Percentiles rank a stretch among this genome's conserved stretches.
These are phyloP conservation scores for Auxenochlorella pyrenoidosa DNA, from an alignment of 139 green algal species.

Conservation along the genomic window DNA sequence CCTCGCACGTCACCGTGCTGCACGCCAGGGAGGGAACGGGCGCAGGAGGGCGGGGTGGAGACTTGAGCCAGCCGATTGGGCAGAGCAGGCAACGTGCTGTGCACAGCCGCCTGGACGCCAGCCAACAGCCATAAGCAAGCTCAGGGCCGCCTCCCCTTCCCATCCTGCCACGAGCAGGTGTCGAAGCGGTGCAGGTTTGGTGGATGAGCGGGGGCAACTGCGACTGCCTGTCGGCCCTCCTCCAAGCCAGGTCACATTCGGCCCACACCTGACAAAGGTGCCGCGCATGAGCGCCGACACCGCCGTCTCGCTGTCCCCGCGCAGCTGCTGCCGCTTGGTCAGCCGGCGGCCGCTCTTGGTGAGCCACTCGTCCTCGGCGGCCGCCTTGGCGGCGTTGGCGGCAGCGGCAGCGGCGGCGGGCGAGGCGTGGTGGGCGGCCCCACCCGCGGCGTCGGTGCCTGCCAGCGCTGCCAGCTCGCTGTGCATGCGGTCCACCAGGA, in stretches of 20 bases:
- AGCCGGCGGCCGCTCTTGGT: constrained; percentile 38
- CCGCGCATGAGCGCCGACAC: constrained; percentile 24
- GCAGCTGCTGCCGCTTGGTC: constrained; percentile 35
- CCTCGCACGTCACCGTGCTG: constrained; percentile 39
- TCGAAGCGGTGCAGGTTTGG: background rate
- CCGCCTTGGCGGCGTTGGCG: background rate
- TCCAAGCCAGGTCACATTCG: too few species aligned
- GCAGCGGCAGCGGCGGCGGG: constrained; percentile 6
- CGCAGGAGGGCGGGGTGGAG: background rate
- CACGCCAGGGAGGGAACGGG: background rate
- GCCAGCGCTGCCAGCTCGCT: constrained; percentile 67
- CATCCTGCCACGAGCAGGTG: background rate
- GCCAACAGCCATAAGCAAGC: background rate
- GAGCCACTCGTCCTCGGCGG: constrained; percentile 45
- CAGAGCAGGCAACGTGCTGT: too few species aligned
- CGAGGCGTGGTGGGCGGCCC: background rate
- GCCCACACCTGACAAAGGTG: constrained; percentile 6
- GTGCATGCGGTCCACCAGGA: constrained; percentile 76
- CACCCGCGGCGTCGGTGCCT: background rate
- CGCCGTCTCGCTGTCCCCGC: constrained; percentile 11
- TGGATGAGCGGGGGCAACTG: background rate
- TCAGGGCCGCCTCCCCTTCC: background rate
- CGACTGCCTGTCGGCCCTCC: background rate
- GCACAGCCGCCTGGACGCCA: background rate
- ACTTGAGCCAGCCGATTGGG: too few species aligned